phyloP scores from a whole-genome alignment of 2,329 filamentous ascomycete genomes.

The Penicillium sp. region DNA sequence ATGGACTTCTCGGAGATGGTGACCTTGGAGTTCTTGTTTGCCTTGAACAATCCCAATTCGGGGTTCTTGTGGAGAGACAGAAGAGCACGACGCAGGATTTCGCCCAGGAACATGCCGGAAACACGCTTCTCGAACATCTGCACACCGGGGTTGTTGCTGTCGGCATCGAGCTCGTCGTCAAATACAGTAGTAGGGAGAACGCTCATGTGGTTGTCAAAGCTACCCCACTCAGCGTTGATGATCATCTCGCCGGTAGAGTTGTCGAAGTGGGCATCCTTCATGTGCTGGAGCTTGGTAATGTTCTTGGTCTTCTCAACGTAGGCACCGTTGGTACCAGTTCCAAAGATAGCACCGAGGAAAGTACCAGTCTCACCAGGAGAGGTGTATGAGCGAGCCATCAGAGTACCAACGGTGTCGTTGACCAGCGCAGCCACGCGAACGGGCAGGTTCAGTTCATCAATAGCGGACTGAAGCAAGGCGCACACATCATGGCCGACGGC shows the following conservation, averaged over 20 bases:
- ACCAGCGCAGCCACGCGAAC: slow-evolving; percentile 95
- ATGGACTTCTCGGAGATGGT: slow-evolving; percentile 65
- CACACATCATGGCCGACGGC: slow-evolving; percentile 94
- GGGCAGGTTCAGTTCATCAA: slow-evolving; percentile 81
- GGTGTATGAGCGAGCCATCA: slow-evolving; percentile 97
- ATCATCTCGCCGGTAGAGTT: slow-evolving; percentile 89
- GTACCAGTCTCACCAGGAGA: slow-evolving; percentile 84
- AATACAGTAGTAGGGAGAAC: slow-evolving; percentile 84
- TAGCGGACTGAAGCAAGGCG: slow-evolving; percentile 81
- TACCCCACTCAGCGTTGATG: slow-evolving; percentile 97
- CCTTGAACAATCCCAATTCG: slow-evolving; percentile 70
- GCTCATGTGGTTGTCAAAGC: slow-evolving; percentile 90
- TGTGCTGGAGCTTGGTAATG: slow-evolving; percentile 70
- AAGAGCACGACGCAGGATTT: slow-evolving; percentile 80
- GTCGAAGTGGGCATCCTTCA: slow-evolving; percentile 65
- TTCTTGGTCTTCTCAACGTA: slow-evolving; percentile 91
- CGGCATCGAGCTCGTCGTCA: slow-evolving; percentile 74
- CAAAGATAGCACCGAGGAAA: slow-evolving; percentile 93
- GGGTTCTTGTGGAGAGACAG: slow-evolving; percentile 71
- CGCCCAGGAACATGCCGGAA: slow-evolving; percentile 96
- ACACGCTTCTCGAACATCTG: slow-evolving; percentile 99
- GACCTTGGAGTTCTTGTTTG: slow-evolving; percentile 73
- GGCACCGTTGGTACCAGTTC: slow-evolving; percentile 94
- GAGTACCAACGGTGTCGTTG: slow-evolving; percentile 95
- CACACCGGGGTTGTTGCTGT: slow-evolving; percentile 85